Conservation (phyloP, 345 rosid genomes). For the Microthlaspi erraticum region DNA sequence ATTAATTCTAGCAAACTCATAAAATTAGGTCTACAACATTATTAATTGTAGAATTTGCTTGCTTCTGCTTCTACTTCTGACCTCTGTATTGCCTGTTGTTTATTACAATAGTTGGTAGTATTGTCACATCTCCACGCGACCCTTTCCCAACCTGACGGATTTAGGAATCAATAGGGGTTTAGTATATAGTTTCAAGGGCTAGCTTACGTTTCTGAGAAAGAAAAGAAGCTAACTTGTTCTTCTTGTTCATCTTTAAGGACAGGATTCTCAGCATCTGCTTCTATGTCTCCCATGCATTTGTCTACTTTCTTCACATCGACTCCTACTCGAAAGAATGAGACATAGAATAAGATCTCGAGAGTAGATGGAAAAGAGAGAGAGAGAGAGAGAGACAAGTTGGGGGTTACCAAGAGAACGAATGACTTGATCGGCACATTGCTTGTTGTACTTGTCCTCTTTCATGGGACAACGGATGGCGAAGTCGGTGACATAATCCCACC, state of each 20-base stretch:
- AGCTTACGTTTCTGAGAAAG: not conserved
- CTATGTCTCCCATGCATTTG: conserved; percentile 74
- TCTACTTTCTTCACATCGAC: conserved; percentile 69
- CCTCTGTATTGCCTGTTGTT: conserved; percentile 96
- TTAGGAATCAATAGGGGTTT: not conserved
- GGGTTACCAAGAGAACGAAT: conserved; percentile 57
- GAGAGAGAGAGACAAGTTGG: not conserved
- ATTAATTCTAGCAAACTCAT: no score
- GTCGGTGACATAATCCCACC: conserved; percentile 74
- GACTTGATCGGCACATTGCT: conserved; percentile 60
- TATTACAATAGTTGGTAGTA: conserved; percentile 91
- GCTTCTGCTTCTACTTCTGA: conserved; percentile 20
- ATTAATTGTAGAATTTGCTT: conserved; percentile 11
- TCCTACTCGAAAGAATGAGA: conserved; percentile 45
- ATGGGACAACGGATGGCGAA: conserved; percentile 67
- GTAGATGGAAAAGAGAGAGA: not conserved
- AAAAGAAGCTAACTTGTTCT: conserved; percentile 57
- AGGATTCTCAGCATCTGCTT: conserved; percentile 67
- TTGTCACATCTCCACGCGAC: conserved; percentile 91
- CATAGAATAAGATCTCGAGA: not conserved
- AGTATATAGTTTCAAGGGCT: not conserved
- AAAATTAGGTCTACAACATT: not conserved
- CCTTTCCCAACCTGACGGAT: conserved; percentile 77
- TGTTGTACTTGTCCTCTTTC: conserved; percentile 60
- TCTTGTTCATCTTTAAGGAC: conserved; percentile 82